Evolutionary conservation across 768 basidiomycete species (phyloP).

Genomic region (Termitomyces sp.): DNA sequence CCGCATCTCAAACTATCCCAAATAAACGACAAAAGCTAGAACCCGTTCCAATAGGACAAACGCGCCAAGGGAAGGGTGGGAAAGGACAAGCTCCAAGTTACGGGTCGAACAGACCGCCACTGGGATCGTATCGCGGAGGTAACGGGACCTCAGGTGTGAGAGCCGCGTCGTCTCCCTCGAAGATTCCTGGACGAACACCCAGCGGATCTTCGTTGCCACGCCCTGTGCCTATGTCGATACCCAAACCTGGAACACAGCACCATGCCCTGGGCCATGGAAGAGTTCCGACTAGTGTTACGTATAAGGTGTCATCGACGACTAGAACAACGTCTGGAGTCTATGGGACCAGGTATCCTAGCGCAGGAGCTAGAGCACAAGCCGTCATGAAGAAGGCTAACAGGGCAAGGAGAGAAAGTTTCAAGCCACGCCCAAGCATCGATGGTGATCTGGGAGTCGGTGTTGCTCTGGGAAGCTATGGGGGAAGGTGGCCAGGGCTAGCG

Average conservation of each 20-base stretch:
- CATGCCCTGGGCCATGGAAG: slow-evolving; percentile 53
- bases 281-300: slow-evolving; percentile 27
- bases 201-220: slow-evolving; percentile 29
- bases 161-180: slow-evolving; percentile 44
- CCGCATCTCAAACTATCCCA: slow-evolving; percentile 44
- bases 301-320: slow-evolving; percentile 16
- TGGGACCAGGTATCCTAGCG: slow-evolving; percentile 20
- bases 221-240: slow-evolving; percentile 37
- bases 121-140: slow-evolving; percentile 34
- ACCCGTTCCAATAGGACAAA: slow-evolving; percentile 13
- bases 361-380: slow-evolving; percentile 16
- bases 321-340: slow-evolving; percentile 18
- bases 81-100: slow-evolving; percentile 17
- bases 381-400: slow-evolving; percentile 43
- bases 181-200: slow-evolving; percentile 36
- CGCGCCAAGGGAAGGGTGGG: slow-evolving; percentile 14
- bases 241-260: slow-evolving; percentile 45
- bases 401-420: slow-evolving; percentile 73
- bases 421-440: slow-evolving; percentile 72
- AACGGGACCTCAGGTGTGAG: slow-evolving; percentile 24
- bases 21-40: slow-evolving; percentile 62
- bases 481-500: slow-evolving; percentile 27
- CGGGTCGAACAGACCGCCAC: slow-evolving; percentile 25
- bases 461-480: slow-evolving; percentile 18
- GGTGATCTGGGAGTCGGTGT: slow-evolving; percentile 24